Percentiles rank a stretch among this genome's conserved stretches.
Conservation (phyloP, 2,329 filamentous ascomycete species). For the Cytospora piceae region DNA sequence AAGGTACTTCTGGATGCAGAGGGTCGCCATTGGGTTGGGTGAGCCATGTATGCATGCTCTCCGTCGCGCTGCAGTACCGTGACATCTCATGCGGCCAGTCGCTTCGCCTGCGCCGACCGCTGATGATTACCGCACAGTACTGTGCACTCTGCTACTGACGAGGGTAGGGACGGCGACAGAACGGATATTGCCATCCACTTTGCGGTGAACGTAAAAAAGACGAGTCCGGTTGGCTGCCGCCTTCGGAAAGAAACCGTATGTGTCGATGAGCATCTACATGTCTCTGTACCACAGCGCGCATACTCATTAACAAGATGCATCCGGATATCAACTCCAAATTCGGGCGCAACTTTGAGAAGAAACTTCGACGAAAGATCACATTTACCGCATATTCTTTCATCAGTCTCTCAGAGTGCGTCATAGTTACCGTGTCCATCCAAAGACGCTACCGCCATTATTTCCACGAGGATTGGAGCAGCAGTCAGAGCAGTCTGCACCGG, state of each 20-base stretch:
- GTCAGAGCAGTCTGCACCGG: not conserved
- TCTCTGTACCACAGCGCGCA: constrained; percentile 3
- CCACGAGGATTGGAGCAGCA: not conserved
- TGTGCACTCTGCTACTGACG: constrained; percentile 8
- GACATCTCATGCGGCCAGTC: constrained; percentile 16
- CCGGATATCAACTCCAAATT: not conserved
- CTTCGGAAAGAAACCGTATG: constrained; percentile 18
- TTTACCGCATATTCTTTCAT: not conserved
- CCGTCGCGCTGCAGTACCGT: constrained; percentile 2
- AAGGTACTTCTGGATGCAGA: constrained; percentile 13
- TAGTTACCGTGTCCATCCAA: not conserved
- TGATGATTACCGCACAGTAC: not conserved
- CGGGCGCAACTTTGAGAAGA: not conserved
- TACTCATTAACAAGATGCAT: constrained; percentile 5
- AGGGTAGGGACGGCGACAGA: not conserved
- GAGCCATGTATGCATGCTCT: not conserved
- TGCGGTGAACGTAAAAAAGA: constrained; percentile 21
- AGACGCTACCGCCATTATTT: not conserved
- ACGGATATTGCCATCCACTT: constrained; percentile 12
- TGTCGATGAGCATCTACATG: not conserved
- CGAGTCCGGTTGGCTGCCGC: constrained; percentile 20
- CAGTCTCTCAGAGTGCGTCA: constrained; percentile 1
- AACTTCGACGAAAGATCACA: not conserved
- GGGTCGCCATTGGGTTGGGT: not conserved
- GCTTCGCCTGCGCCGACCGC: not conserved